phyloP scores from a whole-genome alignment of 2,329 filamentous ascomycete species.

The Verticillium zaregamsianum region DNA sequence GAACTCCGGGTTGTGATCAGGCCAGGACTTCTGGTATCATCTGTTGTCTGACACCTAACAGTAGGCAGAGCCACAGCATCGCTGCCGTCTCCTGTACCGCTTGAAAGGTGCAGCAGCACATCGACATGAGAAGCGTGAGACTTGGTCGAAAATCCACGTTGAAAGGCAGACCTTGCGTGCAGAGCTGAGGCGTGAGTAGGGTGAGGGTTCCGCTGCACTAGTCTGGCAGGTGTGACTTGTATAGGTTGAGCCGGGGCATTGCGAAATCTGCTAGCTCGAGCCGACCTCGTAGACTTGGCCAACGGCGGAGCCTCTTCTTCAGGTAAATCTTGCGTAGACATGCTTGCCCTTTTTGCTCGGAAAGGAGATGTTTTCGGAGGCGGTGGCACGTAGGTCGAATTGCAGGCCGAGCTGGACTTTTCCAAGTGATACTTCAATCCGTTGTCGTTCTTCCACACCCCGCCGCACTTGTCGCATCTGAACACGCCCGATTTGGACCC shows the following conservation, averaged over 20 bases:
- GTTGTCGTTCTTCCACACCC: slow-evolving; percentile 53
- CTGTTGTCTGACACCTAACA: too few species aligned
- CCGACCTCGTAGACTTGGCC: background rate
- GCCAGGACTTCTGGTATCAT: background rate
- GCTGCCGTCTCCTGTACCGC: background rate
- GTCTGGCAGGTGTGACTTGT: background rate
- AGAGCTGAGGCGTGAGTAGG: background rate
- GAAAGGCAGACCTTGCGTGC: background rate
- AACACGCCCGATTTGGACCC: slow-evolving; percentile 26
- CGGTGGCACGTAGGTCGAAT: slow-evolving; percentile 37
- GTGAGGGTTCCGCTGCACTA: background rate
- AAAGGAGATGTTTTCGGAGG: slow-evolving; percentile 2
- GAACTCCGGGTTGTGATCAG: background rate
- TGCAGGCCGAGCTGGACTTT: slow-evolving; percentile 51
- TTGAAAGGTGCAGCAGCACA: background rate
- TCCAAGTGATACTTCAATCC: slow-evolving; percentile 56
- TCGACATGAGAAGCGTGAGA: background rate
- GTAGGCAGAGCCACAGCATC: background rate
- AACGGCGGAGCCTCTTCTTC: background rate
- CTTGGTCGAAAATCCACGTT: background rate
- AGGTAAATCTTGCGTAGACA: background rate
- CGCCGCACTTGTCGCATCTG: slow-evolving; percentile 49
- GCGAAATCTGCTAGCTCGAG: background rate
- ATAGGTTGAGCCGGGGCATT: background rate
- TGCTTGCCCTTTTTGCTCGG: background rate